Evolutionary conservation across 805 yeast genomes (phyloP).

Genomic region (Jamesozyma spencerorum): DNA sequence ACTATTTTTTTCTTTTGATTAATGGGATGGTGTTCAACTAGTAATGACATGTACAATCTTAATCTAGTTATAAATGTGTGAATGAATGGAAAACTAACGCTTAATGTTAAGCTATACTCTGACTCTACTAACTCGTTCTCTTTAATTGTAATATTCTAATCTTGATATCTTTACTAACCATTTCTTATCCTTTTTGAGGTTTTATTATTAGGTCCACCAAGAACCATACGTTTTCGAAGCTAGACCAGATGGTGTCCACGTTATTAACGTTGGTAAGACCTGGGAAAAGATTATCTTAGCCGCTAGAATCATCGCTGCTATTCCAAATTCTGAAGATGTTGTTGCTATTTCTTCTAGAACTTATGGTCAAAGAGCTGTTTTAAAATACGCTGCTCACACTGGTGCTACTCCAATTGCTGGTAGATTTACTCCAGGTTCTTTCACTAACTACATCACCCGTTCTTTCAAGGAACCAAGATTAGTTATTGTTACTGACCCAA

Average conservation of each 20-base stretch:
- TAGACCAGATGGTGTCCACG: conserved; percentile 99
- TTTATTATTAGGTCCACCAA: conserved; percentile 68
- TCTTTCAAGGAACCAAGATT: conserved; percentile 99
- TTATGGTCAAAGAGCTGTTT: conserved; percentile 99
- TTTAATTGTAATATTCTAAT: not conserved
- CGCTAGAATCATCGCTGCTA: conserved; percentile 98
- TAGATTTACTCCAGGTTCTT: conserved; percentile 99
- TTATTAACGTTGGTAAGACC: conserved; percentile 97
- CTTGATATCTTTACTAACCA: not conserved
- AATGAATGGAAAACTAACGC: not conserved
- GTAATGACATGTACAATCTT: no score
- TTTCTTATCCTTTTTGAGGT: not conserved
- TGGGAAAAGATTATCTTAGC: conserved; percentile 99
- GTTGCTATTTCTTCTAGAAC: conserved; percentile 99
- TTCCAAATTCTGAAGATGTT: conserved; percentile 96
- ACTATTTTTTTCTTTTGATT: no score
- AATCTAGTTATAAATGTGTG: not conserved
- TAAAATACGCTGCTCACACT: conserved; percentile 98
- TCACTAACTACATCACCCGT: conserved; percentile 99
- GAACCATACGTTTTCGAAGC: conserved; percentile 94
- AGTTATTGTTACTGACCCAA: conserved; percentile 98
- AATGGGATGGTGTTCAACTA: no score
- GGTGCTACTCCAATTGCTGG: conserved; percentile 99
- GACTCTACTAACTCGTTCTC: no score
- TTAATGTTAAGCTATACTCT: no score